phyloP scores from a whole-genome alignment of 805 yeast genomes.

The Soucietia sequanensis region DNA sequence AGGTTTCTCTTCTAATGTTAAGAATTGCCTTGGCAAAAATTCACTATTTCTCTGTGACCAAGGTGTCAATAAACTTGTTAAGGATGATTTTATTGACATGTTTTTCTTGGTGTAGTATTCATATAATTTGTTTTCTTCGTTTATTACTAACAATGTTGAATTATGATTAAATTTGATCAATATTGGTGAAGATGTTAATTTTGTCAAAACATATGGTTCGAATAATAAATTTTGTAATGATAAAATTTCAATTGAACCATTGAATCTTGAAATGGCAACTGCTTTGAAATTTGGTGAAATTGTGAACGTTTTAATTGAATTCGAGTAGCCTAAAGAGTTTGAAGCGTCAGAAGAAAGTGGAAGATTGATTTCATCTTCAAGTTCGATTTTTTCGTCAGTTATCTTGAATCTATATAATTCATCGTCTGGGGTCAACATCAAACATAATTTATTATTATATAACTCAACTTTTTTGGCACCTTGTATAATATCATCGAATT shows the following conservation, averaged over 20 bases:
- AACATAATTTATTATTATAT: conserved; percentile 41
- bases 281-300: conserved; percentile 43
- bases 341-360: conserved; percentile 11
- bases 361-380: conserved; percentile 47
- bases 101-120: conserved; percentile 53
- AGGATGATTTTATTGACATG: conserved; percentile 11
- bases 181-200: conserved; percentile 59
- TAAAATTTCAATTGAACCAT: conserved; percentile 62
- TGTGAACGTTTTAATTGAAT: conserved; percentile 52
- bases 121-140: conserved; percentile 70
- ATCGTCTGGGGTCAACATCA: conserved; percentile 59
- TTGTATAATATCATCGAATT: conserved; percentile 36
- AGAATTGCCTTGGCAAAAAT: conserved; percentile 64
- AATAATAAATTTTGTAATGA: conserved; percentile 23
- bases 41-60: conserved; percentile 85
- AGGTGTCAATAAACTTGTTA: conserved; percentile 47
- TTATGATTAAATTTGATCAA: conserved; percentile 54
- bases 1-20: conserved; percentile 61
- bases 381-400: conserved; percentile 30
- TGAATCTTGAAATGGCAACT: conserved; percentile 59
- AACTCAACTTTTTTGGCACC: conserved; percentile 62
- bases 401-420: conserved; percentile 48
- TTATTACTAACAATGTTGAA: conserved; percentile 58
- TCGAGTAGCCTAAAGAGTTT: conserved; percentile 44
- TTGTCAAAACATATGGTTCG: conserved; percentile 47